Evolutionary conservation across 2,329 filamentous ascomycete genomes (phyloP).

Genomic region (Ramichloridium luteum): DNA sequence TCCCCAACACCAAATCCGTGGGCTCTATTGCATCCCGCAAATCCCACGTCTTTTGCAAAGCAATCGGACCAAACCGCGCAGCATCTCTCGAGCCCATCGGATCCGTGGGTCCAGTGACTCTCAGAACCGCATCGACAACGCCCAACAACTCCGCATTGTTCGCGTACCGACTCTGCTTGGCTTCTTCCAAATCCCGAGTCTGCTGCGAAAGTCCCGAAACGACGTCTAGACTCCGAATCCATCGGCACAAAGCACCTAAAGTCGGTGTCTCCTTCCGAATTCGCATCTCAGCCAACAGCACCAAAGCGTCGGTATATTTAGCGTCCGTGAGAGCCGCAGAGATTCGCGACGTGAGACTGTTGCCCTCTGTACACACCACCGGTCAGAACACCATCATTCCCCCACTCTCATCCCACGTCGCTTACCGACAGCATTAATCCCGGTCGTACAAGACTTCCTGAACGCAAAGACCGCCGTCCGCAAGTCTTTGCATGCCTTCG

Average conservation of each 20-base stretch:
- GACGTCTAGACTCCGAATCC: conserved; percentile 60
- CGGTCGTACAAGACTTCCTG: conserved; percentile 55
- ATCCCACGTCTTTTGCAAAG: conserved; percentile 50
- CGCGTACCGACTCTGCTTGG: conserved; percentile 27
- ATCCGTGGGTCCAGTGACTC: conserved; percentile 52
- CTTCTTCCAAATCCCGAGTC: conserved; percentile 31
- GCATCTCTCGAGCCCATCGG: not conserved
- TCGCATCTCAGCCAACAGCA: conserved; percentile 57
- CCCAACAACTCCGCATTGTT: conserved; percentile 45
- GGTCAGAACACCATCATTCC: too few species aligned
- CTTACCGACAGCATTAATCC: conserved; percentile 39
- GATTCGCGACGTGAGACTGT: conserved; percentile 54
- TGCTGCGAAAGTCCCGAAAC: conserved; percentile 52
- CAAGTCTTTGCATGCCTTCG: conserved; percentile 54
- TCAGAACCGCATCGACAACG: conserved; percentile 52
- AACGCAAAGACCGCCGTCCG: conserved; percentile 58
- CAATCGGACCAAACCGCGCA: conserved; percentile 34
- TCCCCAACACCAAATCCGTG: conserved; percentile 40
- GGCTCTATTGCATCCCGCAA: conserved; percentile 33
- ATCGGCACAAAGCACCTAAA: conserved; percentile 56
- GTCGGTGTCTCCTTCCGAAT: conserved; percentile 54
- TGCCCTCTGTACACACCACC: conserved; percentile 41
- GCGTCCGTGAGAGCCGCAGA: conserved; percentile 54
- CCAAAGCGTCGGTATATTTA: conserved; percentile 51
- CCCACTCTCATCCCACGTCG: too few species aligned